Percentiles rank a stretch among this genome's conserved stretches.
Evolutionary conservation across 768 basidiomycete species (phyloP).

Genomic region (Suillus ampliporus): DNA sequence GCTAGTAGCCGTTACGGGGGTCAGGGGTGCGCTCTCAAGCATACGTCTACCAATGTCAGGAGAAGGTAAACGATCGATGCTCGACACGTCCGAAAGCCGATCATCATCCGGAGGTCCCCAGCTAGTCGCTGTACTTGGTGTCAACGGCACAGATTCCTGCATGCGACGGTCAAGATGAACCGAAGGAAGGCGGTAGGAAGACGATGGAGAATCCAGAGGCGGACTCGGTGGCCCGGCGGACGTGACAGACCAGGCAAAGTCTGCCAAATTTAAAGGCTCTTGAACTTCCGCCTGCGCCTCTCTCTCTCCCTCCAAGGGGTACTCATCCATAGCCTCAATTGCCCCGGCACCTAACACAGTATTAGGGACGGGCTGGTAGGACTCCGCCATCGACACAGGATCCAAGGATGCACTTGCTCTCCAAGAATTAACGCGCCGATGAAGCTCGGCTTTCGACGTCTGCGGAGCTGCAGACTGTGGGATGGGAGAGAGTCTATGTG

Average conservation of each 20-base stretch:
- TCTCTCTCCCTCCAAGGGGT: slow-evolving; percentile 21
- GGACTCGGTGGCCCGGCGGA: slow-evolving; percentile 65
- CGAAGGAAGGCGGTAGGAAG: slow-evolving; percentile 51
- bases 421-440: slow-evolving; percentile 69
- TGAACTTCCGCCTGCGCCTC: slow-evolving; percentile 24
- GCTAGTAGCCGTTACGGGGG: slow-evolving; percentile 53
- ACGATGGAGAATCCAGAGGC: slow-evolving; percentile 44
- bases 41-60: slow-evolving; percentile 65
- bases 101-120: slow-evolving; percentile 57
- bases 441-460: slow-evolving; percentile 56
- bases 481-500: slow-evolving; percentile 60
- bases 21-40: slow-evolving; percentile 15
- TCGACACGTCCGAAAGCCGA: slow-evolving; percentile 41
- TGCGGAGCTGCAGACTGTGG: slow-evolving; percentile 65
- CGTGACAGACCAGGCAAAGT: slow-evolving; percentile 73
- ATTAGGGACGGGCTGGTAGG: slow-evolving; percentile 25
- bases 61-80: slow-evolving; percentile 50
- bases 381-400: slow-evolving; percentile 52
- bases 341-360: slow-evolving; percentile 16
- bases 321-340: slow-evolving; percentile 29
- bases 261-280: slow-evolving; percentile 56
- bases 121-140: slow-evolving; percentile 50
- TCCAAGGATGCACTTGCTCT: slow-evolving; percentile 58
- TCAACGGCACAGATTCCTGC: slow-evolving; percentile 61
- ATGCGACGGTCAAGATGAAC: slow-evolving; percentile 60